Evolutionary conservation across 495 filamentous ascomycete genomes (phyloP).

Genomic region (Penicillium manginii): DNA sequence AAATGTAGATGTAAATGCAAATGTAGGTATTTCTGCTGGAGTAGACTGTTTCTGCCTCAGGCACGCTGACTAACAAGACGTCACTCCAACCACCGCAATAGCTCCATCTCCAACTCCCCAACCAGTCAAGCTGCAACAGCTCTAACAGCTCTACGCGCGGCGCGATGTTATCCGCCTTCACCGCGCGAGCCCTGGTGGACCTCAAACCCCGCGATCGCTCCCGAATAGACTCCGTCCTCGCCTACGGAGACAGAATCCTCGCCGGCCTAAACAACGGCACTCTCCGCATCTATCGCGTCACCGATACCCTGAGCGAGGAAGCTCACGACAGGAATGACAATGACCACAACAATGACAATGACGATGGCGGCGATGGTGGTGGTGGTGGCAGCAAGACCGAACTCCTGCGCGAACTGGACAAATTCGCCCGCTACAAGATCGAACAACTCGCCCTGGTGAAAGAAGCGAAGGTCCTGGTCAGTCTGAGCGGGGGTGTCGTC

Average conservation of each 20-base stretch:
- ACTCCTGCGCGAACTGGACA: constrained; percentile 85
- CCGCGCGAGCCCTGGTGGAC: constrained; percentile 93
- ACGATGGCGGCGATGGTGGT: too few species aligned
- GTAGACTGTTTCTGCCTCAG: background rate
- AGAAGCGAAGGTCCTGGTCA: constrained; percentile 87
- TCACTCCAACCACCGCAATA: background rate
- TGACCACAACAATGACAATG: too few species aligned
- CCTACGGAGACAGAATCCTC: constrained; percentile 88
- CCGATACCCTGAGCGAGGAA: constrained; percentile 47
- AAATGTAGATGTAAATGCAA: background rate
- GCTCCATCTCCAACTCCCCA: background rate
- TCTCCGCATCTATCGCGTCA: constrained; percentile 88
- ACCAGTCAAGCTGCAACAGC: constrained; percentile 3
- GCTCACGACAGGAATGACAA: too few species aligned
- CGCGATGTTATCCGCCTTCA: constrained; percentile 95
- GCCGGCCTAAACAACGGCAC: constrained; percentile 89
- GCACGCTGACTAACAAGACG: background rate
- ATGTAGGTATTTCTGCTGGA: background rate
- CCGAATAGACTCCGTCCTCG: constrained; percentile 90
- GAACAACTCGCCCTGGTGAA: constrained; percentile 95
- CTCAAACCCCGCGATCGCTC: constrained; percentile 93
- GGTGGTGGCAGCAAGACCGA: constrained; percentile 60
- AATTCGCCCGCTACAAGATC: constrained; percentile 85
- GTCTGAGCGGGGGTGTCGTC: constrained; percentile 84
- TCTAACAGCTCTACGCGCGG: background rate